phyloP scores from a whole-genome alignment of 805 yeast species.

The Monosporozyma yasuniensis region DNA sequence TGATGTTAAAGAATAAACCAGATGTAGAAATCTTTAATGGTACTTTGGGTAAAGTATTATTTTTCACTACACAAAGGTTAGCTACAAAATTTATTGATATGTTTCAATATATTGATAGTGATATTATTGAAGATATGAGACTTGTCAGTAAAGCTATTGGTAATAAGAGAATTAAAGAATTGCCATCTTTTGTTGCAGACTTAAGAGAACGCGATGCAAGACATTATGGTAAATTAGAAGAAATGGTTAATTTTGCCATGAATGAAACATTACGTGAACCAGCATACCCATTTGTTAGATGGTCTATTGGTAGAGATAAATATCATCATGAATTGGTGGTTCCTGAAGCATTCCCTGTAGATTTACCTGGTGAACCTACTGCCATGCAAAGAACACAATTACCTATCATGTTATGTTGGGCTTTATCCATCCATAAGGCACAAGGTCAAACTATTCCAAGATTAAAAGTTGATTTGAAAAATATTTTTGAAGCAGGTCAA shows the following conservation, averaged over 20 bases:
- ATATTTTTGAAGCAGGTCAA: slow-evolving; percentile 72
- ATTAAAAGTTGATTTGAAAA: slow-evolving; percentile 58
- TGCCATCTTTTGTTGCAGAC: slow-evolving; percentile 23
- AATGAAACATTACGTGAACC: slow-evolving; percentile 12
- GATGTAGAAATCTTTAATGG: slow-evolving; percentile 75
- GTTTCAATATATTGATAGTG: slow-evolving; percentile 22
- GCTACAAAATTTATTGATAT: slow-evolving; percentile 17
- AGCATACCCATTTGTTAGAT: slow-evolving; percentile 29
- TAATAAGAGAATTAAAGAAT: slow-evolving; percentile 11
- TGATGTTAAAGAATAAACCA: slow-evolving; percentile 80
- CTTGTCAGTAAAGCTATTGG: slow-evolving; percentile 29
- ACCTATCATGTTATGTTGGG: slow-evolving; percentile 73
- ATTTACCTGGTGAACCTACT: slow-evolving; percentile 26
- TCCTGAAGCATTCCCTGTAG: slow-evolving; percentile 34
- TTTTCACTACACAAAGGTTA: slow-evolving; percentile 28
- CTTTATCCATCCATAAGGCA: slow-evolving; percentile 73
- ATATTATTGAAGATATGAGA: slow-evolving; percentile 25
- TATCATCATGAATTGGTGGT: slow-evolving; percentile 29
- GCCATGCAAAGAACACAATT: slow-evolving; percentile 44
- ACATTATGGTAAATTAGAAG: slow-evolving; percentile 11
- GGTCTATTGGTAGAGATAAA: slow-evolving; percentile 23
- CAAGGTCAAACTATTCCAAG: slow-evolving; percentile 76
- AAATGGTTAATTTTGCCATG: slow-evolving; percentile 14
- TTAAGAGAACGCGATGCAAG: slow-evolving; percentile 16
- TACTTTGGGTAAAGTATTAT: slow-evolving; percentile 64